A percentile compares a stretch with the other conserved stretches of the same genome.
Evolutionary conservation across 2,329 filamentous ascomycete species (phyloP).

Genomic region (Beauveria sp.): DNA sequence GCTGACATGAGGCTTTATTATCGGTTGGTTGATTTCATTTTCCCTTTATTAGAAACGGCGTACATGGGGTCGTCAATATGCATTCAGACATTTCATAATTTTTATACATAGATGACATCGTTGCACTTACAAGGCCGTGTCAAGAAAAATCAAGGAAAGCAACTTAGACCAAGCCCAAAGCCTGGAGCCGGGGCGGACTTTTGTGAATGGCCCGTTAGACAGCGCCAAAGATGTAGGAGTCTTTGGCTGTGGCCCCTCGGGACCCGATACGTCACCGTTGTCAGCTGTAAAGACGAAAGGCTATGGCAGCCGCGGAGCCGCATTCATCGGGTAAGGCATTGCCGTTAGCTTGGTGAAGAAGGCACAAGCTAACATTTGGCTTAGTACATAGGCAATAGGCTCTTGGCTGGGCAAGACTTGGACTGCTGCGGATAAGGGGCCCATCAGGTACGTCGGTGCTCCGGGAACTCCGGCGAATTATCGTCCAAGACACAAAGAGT

Average conservation of each 20-base stretch:
- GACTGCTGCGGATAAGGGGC: neutral
- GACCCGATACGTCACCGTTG: slow-evolving; percentile 4
- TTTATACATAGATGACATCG: neutral
- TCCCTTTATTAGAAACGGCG: slow-evolving; percentile 19
- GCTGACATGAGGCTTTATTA: neutral
- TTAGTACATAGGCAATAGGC: neutral
- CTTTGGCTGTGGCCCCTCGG: neutral
- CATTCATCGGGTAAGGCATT: neutral
- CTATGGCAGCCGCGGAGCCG: neutral
- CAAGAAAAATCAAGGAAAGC: neutral
- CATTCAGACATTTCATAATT: neutral
- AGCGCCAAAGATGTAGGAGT: neutral
- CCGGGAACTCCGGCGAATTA: slow-evolving; percentile 9
- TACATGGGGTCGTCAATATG: neutral
- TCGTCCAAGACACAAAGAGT: slow-evolving; percentile 1
- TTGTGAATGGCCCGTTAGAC: neutral
- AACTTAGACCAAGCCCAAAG: neutral
- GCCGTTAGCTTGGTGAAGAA: neutral
- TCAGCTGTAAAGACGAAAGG: neutral
- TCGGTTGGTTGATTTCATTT: neutral
- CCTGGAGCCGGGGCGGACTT: neutral
- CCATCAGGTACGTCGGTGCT: neutral
- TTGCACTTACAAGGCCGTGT: neutral
- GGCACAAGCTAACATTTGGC: neutral
- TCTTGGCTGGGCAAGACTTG: neutral